Evolutionary conservation across 2,329 filamentous ascomycete species (phyloP).

Genomic region (Aspergillus quadricinctus): DNA sequence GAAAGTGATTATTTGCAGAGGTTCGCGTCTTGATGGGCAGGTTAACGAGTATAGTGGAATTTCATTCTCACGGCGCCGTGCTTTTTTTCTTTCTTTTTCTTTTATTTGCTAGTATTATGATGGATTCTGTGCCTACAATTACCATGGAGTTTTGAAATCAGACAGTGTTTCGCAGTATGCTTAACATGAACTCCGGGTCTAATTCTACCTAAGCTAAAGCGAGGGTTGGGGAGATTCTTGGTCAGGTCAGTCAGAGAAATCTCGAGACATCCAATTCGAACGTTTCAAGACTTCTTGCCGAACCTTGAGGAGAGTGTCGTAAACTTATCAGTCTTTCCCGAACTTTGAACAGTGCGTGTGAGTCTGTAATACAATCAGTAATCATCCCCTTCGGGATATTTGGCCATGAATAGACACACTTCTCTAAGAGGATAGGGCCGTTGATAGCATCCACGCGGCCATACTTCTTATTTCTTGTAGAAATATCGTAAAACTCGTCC

Average conservation of each 20-base stretch:
- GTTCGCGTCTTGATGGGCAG: not conserved
- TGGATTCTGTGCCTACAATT: not conserved
- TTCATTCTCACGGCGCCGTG: not conserved
- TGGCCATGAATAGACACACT: constrained; percentile 51
- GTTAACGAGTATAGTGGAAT: not conserved
- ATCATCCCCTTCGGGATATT: not conserved
- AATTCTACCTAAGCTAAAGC: not conserved
- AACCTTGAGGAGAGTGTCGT: constrained; percentile 72
- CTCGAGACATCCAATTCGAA: not conserved
- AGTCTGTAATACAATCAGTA: constrained; percentile 47
- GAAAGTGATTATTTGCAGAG: not conserved
- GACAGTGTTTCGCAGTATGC: not conserved
- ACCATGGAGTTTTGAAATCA: not conserved
- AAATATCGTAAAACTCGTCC: constrained; percentile 96
- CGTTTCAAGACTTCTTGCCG: constrained; percentile 50
- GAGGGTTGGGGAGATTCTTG: not conserved
- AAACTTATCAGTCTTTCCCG: constrained; percentile 60
- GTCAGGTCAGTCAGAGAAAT: not conserved
- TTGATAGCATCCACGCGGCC: constrained; percentile 87
- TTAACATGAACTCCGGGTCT: not conserved
- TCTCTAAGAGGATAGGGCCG: constrained; percentile 84
- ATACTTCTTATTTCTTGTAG: constrained; percentile 86
- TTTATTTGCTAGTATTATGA: not conserved
- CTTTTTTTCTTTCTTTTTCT: not conserved
- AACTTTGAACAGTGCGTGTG: constrained; percentile 58